These are phyloP conservation scores for Saitozyma sp. DNA, from an alignment of 768 basidiomycete genomes.

Conservation along the genomic window DNA sequence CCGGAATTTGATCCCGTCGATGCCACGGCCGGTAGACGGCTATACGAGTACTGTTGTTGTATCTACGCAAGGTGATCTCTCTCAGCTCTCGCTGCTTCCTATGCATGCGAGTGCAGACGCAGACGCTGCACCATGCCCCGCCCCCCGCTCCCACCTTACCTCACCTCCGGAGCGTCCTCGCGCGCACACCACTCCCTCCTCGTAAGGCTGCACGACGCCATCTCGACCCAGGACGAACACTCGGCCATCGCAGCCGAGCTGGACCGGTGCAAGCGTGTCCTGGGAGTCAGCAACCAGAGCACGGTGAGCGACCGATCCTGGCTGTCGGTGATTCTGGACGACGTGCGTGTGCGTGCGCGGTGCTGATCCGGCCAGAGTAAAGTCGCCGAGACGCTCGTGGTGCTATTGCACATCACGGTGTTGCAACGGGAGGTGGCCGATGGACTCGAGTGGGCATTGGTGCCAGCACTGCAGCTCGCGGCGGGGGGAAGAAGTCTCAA, in stretches of 20 bases:
- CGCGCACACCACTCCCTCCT: constrained; percentile 42
- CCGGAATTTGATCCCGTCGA: too few relatives aligned
- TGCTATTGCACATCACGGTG: constrained; percentile 31
- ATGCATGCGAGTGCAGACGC: too few relatives aligned
- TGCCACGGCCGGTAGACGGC: too few relatives aligned
- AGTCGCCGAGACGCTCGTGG: constrained; percentile 32
- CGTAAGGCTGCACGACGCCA: constrained; percentile 28
- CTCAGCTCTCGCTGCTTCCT: too few relatives aligned
- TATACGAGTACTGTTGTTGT: too few relatives aligned
- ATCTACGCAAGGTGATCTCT: too few relatives aligned
- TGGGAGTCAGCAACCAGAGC: constrained; percentile 12
- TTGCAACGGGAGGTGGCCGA: constrained; percentile 11
- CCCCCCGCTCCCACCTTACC: constrained; percentile 31
- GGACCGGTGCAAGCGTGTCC: constrained; percentile 9
- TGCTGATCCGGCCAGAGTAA: constrained; percentile 18
- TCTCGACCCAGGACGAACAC: constrained; percentile 31
- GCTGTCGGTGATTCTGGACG: background rate
- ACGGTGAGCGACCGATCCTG: constrained; percentile 13
- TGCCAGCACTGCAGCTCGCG: constrained; percentile 32
- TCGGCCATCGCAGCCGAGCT: constrained; percentile 24
- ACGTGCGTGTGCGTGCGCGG: background rate
- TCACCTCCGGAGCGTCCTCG: constrained; percentile 44
- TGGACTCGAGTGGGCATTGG: constrained; percentile 25
- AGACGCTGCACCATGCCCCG: constrained; percentile 10
- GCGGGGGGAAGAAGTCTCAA: constrained; percentile 24